Evolutionary conservation across 306 rosid genomes (phyloP).

Genomic region (Sechiopsis laciniata): DNA sequence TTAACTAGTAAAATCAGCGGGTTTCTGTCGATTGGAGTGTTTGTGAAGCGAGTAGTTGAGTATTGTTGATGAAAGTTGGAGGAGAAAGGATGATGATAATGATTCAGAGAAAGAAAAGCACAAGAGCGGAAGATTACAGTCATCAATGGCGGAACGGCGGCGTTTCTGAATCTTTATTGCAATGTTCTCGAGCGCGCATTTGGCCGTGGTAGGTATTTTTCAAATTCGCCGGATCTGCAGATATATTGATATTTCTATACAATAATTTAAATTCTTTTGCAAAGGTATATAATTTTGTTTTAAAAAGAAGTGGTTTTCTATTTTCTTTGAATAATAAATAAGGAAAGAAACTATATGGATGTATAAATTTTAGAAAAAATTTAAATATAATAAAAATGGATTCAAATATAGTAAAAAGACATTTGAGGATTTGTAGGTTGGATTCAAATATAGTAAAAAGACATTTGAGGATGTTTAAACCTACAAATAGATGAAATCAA

Average conservation of each 20-base stretch:
- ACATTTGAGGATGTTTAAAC: no score
- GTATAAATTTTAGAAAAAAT: no score
- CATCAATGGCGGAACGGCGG: slow-evolving; percentile 15
- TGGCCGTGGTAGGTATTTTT: background rate
- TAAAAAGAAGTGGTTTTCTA: background rate
- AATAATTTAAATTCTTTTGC: background rate
- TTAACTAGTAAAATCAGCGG: slow-evolving; percentile 40
- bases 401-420: no score
- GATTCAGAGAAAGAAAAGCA: slow-evolving; percentile 16
- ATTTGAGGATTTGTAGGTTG: no score
- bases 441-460: no score
- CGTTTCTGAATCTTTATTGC: background rate
- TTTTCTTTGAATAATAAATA: no score
- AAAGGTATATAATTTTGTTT: background rate
- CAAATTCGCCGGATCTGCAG: background rate
- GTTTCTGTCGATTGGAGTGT: slow-evolving; percentile 24
- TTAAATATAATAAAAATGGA: no score
- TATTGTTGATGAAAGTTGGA: slow-evolving; percentile 24
- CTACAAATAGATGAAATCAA: no score
- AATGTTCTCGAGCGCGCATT: background rate
- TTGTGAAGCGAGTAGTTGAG: slow-evolving; percentile 23
- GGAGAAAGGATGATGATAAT: slow-evolving; percentile 18
- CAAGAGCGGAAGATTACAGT: slow-evolving; percentile 5
- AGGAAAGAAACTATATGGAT: no score
- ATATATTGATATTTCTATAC: background rate